A percentile compares a stretch with the other conserved stretches of the same genome.
These are phyloP conservation scores for Beta lomatogona DNA, from an alignment of 179 eudicot genomes.

Conservation along the genomic window DNA sequence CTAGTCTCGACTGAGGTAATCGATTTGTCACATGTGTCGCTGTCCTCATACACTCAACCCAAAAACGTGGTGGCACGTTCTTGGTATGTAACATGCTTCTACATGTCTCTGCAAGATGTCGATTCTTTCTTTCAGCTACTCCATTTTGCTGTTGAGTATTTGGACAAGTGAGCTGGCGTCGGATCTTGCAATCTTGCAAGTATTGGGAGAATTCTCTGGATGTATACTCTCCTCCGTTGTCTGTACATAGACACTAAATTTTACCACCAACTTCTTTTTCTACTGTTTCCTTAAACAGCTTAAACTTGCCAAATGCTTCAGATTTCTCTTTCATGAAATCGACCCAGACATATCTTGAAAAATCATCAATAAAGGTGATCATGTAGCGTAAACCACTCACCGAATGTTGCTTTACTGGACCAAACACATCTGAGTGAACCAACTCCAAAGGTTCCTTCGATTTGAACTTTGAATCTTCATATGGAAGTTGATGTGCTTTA, in stretches of 20 bases:
- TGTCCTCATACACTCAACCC: background rate
- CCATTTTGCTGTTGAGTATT: slow-evolving; percentile 12
- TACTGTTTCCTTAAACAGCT: slow-evolving; percentile 7
- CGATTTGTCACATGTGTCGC: slow-evolving; percentile 7
- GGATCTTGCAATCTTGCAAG: slow-evolving; percentile 9
- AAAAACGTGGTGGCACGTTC: too few species aligned
- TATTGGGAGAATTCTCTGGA: background rate
- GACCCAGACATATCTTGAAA: slow-evolving; percentile 19
- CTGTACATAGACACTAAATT: background rate
- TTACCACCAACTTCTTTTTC: slow-evolving; percentile 13
- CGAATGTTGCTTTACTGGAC: slow-evolving; percentile 4
- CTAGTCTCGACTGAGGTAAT: slow-evolving; percentile 17
- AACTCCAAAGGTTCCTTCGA: background rate
- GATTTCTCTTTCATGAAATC: slow-evolving; percentile 17
- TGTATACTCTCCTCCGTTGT: slow-evolving; percentile 21
- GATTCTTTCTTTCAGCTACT: slow-evolving; percentile 19
- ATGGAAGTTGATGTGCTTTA: slow-evolving; percentile 14
- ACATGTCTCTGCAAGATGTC: background rate
- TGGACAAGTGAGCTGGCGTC: background rate
- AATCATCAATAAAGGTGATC: slow-evolving; percentile 23
- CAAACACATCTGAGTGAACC: slow-evolving; percentile 11
- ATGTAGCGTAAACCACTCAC: slow-evolving; percentile 14
- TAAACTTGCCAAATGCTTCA: slow-evolving; percentile 3
- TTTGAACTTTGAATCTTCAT: slow-evolving; percentile 16
- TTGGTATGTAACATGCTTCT: too few species aligned